Evolutionary conservation across 2,329 filamentous ascomycete species (phyloP), one percentile per base, ranked within the genome.

Genomic region (Monilinia fructicola): DNA sequence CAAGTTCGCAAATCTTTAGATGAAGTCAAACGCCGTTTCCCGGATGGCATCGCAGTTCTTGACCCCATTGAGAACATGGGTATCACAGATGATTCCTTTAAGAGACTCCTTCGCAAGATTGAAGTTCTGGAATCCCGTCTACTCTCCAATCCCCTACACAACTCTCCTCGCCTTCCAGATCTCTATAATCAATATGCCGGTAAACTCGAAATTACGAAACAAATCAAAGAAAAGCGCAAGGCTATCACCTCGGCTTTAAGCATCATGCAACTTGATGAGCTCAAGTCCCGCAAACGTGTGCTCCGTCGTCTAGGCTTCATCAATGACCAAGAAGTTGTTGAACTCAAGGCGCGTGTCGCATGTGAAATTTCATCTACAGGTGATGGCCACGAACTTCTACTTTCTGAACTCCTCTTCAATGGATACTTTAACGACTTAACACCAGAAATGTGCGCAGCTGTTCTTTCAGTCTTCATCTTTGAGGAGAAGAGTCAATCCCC

Each of bases 1-100:
- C 85, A 83, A 1, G 83, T 90, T 42, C 83, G 85, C 65, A 91
- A 89, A 74, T 79, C 84, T 4, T 79, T 98, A 38, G 84, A 87
- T 53, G 94, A 98, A 78, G 89, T 96, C 21, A 86, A 91, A 78
- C 87, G 87, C 71, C 89, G 95, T 35, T 98, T 99, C 80, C 93
- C 93, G 0, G 95, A 99, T 75, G 95, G 95, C 3, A 81, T 99
- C 66, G 90, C 95, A 3, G 83, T 93, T 9, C 81, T 99, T 23
- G 95, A 99, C 74, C 95, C 95, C 0, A 89, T 99, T 50, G 93
- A 98, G 78, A 93, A 97, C 75, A 98, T 99, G 95, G 86, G 87
- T 38, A 98, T 99, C 74, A 89, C 84, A 4, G 95, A 98, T 74
- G 93, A 97, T 1, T 88, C 87, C 0, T 98, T 99, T 81, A 97